phyloP scores from a whole-genome alignment of 345 rosid species.

The Populus deltoides region DNA sequence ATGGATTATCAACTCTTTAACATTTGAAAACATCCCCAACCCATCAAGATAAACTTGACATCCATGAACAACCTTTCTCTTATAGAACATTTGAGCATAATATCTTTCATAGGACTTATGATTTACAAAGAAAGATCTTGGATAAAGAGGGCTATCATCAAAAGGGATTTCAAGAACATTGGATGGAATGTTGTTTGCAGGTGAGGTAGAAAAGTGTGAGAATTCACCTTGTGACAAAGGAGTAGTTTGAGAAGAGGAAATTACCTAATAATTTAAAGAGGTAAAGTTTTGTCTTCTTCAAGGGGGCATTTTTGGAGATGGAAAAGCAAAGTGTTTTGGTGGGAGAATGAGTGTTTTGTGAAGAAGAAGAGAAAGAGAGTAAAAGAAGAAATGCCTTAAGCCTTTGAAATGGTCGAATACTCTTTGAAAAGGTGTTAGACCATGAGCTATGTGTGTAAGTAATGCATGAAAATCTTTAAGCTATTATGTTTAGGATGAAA shows the following conservation, averaged over 20 bases:
- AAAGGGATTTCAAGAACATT: no score
- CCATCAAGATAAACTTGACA: neutral
- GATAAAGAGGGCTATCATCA: no score
- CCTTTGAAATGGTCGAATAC: no score
- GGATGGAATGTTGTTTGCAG: neutral
- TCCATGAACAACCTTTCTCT: neutral
- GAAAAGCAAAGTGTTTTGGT: neutral
- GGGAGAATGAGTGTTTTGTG: neutral
- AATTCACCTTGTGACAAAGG: no score
- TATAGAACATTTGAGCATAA: no score
- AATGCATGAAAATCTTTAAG: neutral
- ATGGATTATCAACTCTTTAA: neutral
- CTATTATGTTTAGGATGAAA: neutral
- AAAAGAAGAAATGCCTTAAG: no score
- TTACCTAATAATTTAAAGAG: neutral
- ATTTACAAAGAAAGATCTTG: neutral
- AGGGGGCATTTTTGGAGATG: neutral
- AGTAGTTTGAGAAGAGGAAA: neutral
- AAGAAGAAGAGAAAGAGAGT: no score
- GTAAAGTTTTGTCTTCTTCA: neutral
- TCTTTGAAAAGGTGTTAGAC: no score
- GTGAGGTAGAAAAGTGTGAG: neutral
- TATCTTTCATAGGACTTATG: neutral
- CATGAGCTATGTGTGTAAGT: neutral
- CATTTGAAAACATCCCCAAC: neutral